Percentiles rank a stretch among this genome's conserved stretches.
phyloP scores from a whole-genome alignment of 2,329 filamentous ascomycete species.

The Verticillium nonalfalfae region DNA sequence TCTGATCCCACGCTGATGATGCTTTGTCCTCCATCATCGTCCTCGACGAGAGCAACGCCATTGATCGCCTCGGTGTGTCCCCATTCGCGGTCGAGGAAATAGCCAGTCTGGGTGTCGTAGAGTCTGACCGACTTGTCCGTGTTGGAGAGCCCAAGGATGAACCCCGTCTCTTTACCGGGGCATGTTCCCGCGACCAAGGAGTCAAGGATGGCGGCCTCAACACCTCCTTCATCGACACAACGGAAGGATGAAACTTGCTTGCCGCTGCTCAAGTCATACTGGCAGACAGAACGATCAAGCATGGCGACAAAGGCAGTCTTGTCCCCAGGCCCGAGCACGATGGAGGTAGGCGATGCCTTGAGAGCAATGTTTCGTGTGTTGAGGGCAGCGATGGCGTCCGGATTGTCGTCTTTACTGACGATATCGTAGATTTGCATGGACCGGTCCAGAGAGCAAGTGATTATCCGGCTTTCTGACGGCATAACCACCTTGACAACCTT shows the following conservation, averaged over 20 bases:
- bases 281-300: constrained; percentile 53
- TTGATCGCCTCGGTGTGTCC: constrained; percentile 93
- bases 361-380: constrained; percentile 72
- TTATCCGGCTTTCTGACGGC: constrained; percentile 66
- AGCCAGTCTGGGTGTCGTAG: constrained; percentile 73
- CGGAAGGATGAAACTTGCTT: constrained; percentile 70
- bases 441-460: constrained; percentile 85
- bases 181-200: constrained; percentile 61
- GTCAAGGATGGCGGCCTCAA: constrained; percentile 78
- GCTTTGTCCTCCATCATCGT: constrained; percentile 46
- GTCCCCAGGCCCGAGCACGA: constrained; percentile 62
- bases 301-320: constrained; percentile 53
- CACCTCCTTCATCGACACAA: constrained; percentile 71
- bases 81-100: constrained; percentile 81
- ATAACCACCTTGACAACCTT: constrained; percentile 71
- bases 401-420: constrained; percentile 59
- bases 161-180: constrained; percentile 48
- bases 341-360: constrained; percentile 81
- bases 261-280: constrained; percentile 60
- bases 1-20: constrained; percentile 73
- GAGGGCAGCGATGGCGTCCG: constrained; percentile 66
- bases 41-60: constrained; percentile 67
- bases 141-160: constrained; percentile 83
- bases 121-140: constrained; percentile 93
- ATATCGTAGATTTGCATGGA: constrained; percentile 79